A percentile compares a stretch with the other conserved stretches of the same genome.
These are phyloP conservation scores for Peronosclerospora sorghi DNA, from an alignment of 352 stramenopile species.

Conservation along the genomic window DNA sequence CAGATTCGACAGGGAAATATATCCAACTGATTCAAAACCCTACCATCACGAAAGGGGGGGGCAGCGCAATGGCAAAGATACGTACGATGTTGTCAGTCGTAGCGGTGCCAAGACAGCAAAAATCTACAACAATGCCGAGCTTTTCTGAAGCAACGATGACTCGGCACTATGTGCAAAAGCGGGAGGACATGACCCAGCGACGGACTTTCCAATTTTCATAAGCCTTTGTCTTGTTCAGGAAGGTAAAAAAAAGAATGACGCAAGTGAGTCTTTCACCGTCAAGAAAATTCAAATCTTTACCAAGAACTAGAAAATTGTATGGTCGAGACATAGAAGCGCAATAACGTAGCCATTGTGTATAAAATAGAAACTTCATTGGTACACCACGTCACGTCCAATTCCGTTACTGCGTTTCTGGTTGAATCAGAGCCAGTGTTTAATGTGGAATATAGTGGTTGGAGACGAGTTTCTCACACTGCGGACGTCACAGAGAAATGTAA, in stretches of 20 bases:
- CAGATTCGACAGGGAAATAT: slow-evolving; percentile 47
- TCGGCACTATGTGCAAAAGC: slow-evolving; percentile 25
- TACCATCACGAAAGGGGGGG: slow-evolving; percentile 43
- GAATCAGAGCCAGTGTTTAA: slow-evolving; percentile 16
- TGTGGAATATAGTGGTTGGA: slow-evolving; percentile 27
- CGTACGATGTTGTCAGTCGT: slow-evolving; percentile 45
- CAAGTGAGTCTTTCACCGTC: slow-evolving; percentile 56
- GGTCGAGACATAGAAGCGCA: too few species aligned
- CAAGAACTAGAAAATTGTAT: slow-evolving; percentile 37
- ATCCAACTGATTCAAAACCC: slow-evolving; percentile 67
- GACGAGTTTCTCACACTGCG: slow-evolving; percentile 29
- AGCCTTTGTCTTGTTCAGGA: slow-evolving; percentile 63
- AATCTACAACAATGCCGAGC: slow-evolving; percentile 70
- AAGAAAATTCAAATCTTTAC: slow-evolving; percentile 70
- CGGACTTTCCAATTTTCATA: slow-evolving; percentile 71
- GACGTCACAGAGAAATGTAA: slow-evolving; percentile 53
- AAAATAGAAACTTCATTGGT: too few species aligned
- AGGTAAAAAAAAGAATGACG: slow-evolving; percentile 65
- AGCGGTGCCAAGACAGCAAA: slow-evolving; percentile 37
- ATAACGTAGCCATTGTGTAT: too few species aligned
- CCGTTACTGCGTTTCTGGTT: slow-evolving; percentile 1
- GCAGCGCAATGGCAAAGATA: slow-evolving; percentile 39
- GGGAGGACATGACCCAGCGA: slow-evolving; percentile 47
- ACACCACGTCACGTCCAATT: too few species aligned
- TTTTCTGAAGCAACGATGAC: slow-evolving; percentile 53